Evolutionary conservation across 2,329 filamentous ascomycete species (phyloP).

Genomic region (Penicillium sp.): DNA sequence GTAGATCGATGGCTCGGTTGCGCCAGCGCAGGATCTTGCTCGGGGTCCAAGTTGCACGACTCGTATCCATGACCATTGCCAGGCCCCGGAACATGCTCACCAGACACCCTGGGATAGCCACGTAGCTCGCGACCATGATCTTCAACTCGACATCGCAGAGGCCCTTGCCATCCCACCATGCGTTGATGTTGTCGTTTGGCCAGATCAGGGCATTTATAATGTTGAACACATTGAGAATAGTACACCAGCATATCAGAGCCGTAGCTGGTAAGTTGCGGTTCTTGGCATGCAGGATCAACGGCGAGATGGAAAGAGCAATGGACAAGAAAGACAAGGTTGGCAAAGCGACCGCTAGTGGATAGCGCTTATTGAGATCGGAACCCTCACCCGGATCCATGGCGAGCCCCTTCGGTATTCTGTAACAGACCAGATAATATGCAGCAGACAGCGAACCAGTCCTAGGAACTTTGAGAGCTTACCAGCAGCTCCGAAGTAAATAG

Average conservation of each 20-base stretch:
- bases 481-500: background rate
- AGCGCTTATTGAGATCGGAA: slow-evolving; percentile 6
- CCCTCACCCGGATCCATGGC: background rate
- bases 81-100: slow-evolving; percentile 61
- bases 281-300: slow-evolving; percentile 59
- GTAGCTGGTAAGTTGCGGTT: slow-evolving; percentile 61
- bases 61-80: slow-evolving; percentile 59
- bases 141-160: slow-evolving; percentile 66
- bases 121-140: slow-evolving; percentile 52
- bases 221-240: slow-evolving; percentile 57
- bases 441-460: background rate
- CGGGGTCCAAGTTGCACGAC: slow-evolving; percentile 52
- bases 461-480: background rate
- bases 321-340: slow-evolving; percentile 51
- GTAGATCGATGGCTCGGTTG: slow-evolving; percentile 50
- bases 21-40: slow-evolving; percentile 49
- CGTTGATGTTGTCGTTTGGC: slow-evolving; percentile 55
- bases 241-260: slow-evolving; percentile 56
- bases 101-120: slow-evolving; percentile 54
- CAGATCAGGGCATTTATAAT: slow-evolving; percentile 65
- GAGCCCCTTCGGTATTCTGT: too few relatives aligned
- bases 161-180: slow-evolving; percentile 58
- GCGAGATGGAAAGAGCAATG: slow-evolving; percentile 54
- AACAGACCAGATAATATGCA: background rate
- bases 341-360: slow-evolving; percentile 41